A percentile compares a stretch with the other conserved stretches of the same genome.
phyloP scores from a whole-genome alignment of 2,329 filamentous ascomycete genomes.

The Sporothrix euskadiensis region DNA sequence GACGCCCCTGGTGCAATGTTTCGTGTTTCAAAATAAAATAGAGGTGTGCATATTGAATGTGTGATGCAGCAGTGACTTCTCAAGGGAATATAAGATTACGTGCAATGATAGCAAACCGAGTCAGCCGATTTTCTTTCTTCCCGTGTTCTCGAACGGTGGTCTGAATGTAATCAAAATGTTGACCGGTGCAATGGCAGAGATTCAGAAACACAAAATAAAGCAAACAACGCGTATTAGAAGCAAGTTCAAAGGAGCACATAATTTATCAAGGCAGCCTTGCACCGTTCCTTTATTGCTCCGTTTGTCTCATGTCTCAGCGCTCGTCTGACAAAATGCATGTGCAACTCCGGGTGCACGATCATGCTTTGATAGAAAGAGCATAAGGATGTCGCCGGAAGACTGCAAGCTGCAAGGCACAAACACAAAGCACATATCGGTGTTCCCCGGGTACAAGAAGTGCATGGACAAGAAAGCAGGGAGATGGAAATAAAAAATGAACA shows the following conservation, averaged over 20 bases:
- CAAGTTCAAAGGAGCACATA: not conserved
- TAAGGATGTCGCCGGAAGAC: not conserved
- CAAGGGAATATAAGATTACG: not conserved
- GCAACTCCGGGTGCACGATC: not conserved
- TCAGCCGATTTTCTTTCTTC: not conserved
- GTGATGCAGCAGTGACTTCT: not conserved
- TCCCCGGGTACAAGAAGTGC: not conserved
- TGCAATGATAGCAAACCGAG: not conserved
- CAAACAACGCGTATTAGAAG: not conserved
- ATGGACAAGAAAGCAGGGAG: not conserved
- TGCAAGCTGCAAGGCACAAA: not conserved
- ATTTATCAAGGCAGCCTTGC: not conserved
- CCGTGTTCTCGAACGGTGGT: not conserved
- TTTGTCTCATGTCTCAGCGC: not conserved
- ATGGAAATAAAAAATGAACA: not conserved
- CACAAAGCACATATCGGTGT: slow-evolving; percentile 1
- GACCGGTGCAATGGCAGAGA: not conserved
- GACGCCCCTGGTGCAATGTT: not conserved
- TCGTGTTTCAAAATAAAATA: slow-evolving; percentile 13
- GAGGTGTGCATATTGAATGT: not conserved
- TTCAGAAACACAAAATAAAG: not conserved
- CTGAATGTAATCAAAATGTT: not conserved
- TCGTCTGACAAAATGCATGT: slow-evolving; percentile 7
- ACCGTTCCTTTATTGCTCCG: not conserved
- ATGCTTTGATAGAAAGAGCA: not conserved